Percentiles rank a stretch among this genome's conserved stretches.
These are phyloP conservation scores for Microdochium bolleyi DNA, from an alignment of 2,329 filamentous ascomycete genomes.

Conservation along the genomic window DNA sequence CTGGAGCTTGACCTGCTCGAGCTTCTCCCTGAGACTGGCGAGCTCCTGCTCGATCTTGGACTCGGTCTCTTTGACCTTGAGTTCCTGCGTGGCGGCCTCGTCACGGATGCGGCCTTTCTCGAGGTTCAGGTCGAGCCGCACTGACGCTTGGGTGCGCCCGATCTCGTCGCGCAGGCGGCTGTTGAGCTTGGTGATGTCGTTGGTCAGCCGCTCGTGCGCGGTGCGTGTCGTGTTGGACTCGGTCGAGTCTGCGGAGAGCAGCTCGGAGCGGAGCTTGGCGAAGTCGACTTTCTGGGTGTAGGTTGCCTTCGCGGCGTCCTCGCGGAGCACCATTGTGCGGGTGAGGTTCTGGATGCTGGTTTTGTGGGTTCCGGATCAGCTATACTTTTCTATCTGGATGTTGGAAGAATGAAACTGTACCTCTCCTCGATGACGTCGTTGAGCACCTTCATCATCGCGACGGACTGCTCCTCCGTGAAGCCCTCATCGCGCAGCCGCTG, in stretches of 20 bases:
- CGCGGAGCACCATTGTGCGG: slow-evolving; percentile 93
- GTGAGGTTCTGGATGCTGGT: slow-evolving; percentile 89
- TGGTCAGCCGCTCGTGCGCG: slow-evolving; percentile 85
- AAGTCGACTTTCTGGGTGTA: slow-evolving; percentile 94
- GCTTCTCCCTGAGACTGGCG: slow-evolving; percentile 77
- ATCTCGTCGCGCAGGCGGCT: slow-evolving; percentile 88
- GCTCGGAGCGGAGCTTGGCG: slow-evolving; percentile 89
- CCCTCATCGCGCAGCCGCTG: slow-evolving; percentile 83
- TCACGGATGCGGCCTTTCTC: slow-evolving; percentile 96
- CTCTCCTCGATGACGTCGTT: slow-evolving; percentile 97
- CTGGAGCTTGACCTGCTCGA: slow-evolving; percentile 97
- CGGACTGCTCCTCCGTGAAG: slow-evolving; percentile 90
- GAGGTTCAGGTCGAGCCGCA: slow-evolving; percentile 85
- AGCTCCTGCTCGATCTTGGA: slow-evolving; percentile 98
- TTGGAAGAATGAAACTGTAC: slow-evolving; percentile 25
- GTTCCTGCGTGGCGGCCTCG: slow-evolving; percentile 91
- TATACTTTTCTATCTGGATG: background rate
- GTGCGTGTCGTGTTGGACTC: slow-evolving; percentile 83
- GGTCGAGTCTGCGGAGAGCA: slow-evolving; percentile 84
- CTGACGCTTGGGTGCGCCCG: slow-evolving; percentile 84
- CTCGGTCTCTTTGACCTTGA: slow-evolving; percentile 98
- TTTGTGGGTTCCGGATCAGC: slow-evolving; percentile 1
- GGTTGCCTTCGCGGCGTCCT: slow-evolving; percentile 77
- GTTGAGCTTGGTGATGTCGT: slow-evolving; percentile 91
- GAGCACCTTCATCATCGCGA: slow-evolving; percentile 97